A percentile compares a stretch with the other conserved stretches of the same genome.
Conservation (phyloP, 331 rosid species). For the Rosa hybrid region DNA sequence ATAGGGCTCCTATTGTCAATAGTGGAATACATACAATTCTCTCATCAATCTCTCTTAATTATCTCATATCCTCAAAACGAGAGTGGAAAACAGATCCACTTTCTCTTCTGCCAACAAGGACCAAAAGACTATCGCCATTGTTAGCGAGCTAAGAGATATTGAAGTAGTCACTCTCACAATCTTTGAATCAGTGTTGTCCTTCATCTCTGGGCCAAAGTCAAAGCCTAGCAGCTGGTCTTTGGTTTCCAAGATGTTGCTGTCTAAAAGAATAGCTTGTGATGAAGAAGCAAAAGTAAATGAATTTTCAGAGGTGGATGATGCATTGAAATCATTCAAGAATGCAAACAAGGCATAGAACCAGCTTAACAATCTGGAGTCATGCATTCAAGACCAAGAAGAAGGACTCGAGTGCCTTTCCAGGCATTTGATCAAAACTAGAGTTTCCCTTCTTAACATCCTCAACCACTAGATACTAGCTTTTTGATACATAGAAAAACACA, state of each 20-base stretch:
- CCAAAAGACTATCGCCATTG: constrained; percentile 14
- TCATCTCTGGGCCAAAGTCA: constrained; percentile 29
- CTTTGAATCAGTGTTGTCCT: constrained; percentile 36
- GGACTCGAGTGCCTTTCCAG: too few species aligned
- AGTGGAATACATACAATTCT: too few species aligned
- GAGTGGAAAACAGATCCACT: not conserved
- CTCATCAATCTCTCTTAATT: too few species aligned
- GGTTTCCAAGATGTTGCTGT: constrained; percentile 36
- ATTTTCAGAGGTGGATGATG: constrained; percentile 11
- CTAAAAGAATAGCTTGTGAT: constrained; percentile 29
- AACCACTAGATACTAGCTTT: constrained; percentile 14
- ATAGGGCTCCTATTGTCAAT: too few species aligned
- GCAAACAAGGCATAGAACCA: not conserved
- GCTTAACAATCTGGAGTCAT: too few species aligned
- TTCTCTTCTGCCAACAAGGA: constrained; percentile 19
- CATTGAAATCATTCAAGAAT: not conserved
- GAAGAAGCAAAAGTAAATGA: constrained; percentile 21
- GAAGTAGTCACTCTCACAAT: constrained; percentile 34
- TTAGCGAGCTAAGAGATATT: constrained; percentile 34
- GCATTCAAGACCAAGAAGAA: too few species aligned
- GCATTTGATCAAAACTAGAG: too few species aligned
- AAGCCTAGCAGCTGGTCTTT: constrained; percentile 34
- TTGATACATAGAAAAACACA: not conserved
- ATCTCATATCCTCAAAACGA: too few species aligned
- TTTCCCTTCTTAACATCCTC: too few species aligned